Evolutionary conservation across 2,329 filamentous ascomycete genomes (phyloP), one percentile per base, ranked within the genome.

Genomic region (Trichoderma semiorbis): DNA sequence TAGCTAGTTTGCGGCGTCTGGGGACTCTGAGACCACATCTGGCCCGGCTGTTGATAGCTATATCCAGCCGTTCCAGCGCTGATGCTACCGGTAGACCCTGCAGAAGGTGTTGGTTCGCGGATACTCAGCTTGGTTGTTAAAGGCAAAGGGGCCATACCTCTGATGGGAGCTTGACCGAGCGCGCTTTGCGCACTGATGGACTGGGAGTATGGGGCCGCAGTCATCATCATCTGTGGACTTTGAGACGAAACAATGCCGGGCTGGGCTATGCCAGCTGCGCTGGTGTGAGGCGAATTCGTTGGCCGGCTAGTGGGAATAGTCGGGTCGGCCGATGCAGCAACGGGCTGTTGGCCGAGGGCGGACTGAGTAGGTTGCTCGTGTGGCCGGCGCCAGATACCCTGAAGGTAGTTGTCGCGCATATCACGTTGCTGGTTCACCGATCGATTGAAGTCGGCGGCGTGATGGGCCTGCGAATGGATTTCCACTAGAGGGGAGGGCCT

Each of bases 361-460:
- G 83, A 85, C 66, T 84, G 83, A 70, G 83, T 80, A 30, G 93
- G 90, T 72, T 92, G 90, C 78, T 98, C 94, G 75, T 97, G 94
- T 12, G 93, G 91, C 73, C 92, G 88, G 74, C 92, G 89, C 92
- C 95, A 98, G 75, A 94, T 88, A 70, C 90, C 90, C 69, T 95
- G 91, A 74, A 97, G 85, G 75, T 94, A 97, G 72, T 95, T 91
- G 72, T 87, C 89, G 72, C 96, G 92, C 81, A 92, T 91, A 50
- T 90, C 90, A 72, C 95, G 91, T 80, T 95, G 92, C 76, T 92
- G 89, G 77, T 92, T 94, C 66, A 98, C 86, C 61, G 89, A 88
- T 77, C 96, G 94, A 83, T 95, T 98, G 83, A 92, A 97, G 76
- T 98, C 95, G 72, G 94, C 93, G 21, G 95, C 92, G 74, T 97